Conservation (phyloP, 768 basidiomycete species). For the Kwoniella pini region DNA sequence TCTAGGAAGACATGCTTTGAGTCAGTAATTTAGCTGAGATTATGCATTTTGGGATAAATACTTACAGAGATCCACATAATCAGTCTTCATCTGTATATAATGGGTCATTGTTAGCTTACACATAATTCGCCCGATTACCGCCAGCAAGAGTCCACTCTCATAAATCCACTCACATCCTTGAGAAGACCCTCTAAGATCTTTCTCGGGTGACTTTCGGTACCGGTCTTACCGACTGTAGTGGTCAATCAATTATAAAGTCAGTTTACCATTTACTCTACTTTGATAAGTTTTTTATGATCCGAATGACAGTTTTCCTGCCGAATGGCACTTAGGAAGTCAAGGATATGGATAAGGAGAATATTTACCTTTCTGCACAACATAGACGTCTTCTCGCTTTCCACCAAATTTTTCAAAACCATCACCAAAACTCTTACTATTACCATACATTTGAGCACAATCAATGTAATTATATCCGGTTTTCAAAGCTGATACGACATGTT, state of each 20-base stretch:
- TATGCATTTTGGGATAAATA: slow-evolving; percentile 30
- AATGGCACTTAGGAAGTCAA: too few relatives aligned
- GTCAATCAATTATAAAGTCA: neutral
- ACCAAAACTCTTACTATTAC: slow-evolving; percentile 46
- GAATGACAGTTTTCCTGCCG: too few relatives aligned
- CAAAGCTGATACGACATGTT: slow-evolving; percentile 34
- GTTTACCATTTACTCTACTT: neutral
- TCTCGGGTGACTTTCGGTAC: slow-evolving; percentile 25
- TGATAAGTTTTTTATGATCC: neutral
- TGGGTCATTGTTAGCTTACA: too few relatives aligned
- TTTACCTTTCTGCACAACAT: slow-evolving; percentile 58
- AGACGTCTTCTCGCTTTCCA: slow-evolving; percentile 56
- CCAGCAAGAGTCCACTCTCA: neutral
- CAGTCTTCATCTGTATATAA: slow-evolving; percentile 3
- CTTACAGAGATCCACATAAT: slow-evolving; percentile 50
- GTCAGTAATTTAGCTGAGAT: too few relatives aligned
- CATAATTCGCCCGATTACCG: too few relatives aligned
- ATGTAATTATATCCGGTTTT: slow-evolving; percentile 41
- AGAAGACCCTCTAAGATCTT: slow-evolving; percentile 61
- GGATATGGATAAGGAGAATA: neutral
- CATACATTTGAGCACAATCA: slow-evolving; percentile 50
- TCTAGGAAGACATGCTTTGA: slow-evolving; percentile 48
- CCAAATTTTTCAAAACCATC: slow-evolving; percentile 24
- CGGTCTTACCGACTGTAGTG: slow-evolving; percentile 1
- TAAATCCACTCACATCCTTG: slow-evolving; percentile 59